Base-by-base conservation (phyloP, 2,329 filamentous ascomycete species). In the Colletotrichum orbiculare region DNA sequence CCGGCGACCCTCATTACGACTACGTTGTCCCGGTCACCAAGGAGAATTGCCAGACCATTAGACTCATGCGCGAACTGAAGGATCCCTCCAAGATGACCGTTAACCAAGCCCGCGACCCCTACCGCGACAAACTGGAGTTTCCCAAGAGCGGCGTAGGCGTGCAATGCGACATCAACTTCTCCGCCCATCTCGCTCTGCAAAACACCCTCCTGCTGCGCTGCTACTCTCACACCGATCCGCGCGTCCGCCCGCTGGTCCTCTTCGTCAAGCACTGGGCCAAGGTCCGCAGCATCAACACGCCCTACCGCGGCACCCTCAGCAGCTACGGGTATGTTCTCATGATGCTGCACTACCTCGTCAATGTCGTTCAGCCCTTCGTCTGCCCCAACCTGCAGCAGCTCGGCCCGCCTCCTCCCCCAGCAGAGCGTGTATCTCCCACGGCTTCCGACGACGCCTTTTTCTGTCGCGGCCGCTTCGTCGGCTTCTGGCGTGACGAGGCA, bases 211-310 rank as follows among this genome's bases (percentile, higher is more conserved):
- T 97, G 43, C 85, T 97, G 37, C 88, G 91, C 43, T 95, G 92
- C 75, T 97, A 97, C 77, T 90, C 91, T 2, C 85, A 87, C 60
- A 92, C 91, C 17, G 94, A 97, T 73, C 79, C 86, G 5, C 89
- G 94, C 10, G 92, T 97, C 6, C 86, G 88, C 25, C 87, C 89
- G 2, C 87, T 97, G 79, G 88, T 96, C 1, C 79, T 96, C 8
- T 97, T 97, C 73, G 83, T 97, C 73, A 97, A 97, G 77, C 87
- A 93, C 68, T 97, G 94, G 94, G 93, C 93, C 34, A 96, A 96
- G 76, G 83, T 85, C 35, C 89, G 94, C 50, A 91, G 89, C 68
- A 94, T 97, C 78, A 97, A 97, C 77, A 92, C 90, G 46, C 89
- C 92, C 2, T 96, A 96, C 73, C 89, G 90, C 42, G 94, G 94